Evolutionary conservation across 1,284 basidiomycete species (phyloP), one percentile per base, ranked within the genome.

Genomic region (Agroathelia rolfsii): DNA sequence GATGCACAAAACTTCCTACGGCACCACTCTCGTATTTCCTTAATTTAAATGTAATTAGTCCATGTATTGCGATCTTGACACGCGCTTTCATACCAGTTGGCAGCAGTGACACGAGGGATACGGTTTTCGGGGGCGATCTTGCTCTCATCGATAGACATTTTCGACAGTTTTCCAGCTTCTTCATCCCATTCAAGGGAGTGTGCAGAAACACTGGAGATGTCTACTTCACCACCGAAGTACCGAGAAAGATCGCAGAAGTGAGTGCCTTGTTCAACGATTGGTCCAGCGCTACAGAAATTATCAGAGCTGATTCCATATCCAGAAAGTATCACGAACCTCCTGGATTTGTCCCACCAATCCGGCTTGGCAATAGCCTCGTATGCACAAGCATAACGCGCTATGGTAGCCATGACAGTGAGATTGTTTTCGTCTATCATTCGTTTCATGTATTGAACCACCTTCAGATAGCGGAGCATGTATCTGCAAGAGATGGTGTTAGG

Each of bases 331-430:
- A 37, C 34, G 27, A 51, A 79, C 74, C 81, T 83, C 62, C 75
- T 86, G 15, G 81, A 74, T 63, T 97, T 97, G 71, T 94, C 83
- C 95, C 95, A 98, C 94, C 95, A 95, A 47, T 92, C 87, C 4
- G 76, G 77, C 62, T 95, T 95, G 30, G 77, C 77, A 44, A 94
- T 92, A 14, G 76, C 66, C 58, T 89, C 77, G 53, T 95, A 96
- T 14, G 94, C 93, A 55, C 84, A 87, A 23, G 90, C 88, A 61
- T 97, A 97, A 42, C 93, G 84, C 6, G 92, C 93, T 46, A 93
- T 82, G 34, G 93, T 96, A 32, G 85, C 75, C 93, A 98, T 97
- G 38, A 98, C 92, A n/a, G 83, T 85, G 39, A 97, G 71, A 52
- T 92, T 75, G 58, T 96, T 95, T 42, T 94, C 90, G 50, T 89